phyloP scores from a whole-genome alignment of 345 rosid species.

The Zanthoxylum bungeanum region DNA sequence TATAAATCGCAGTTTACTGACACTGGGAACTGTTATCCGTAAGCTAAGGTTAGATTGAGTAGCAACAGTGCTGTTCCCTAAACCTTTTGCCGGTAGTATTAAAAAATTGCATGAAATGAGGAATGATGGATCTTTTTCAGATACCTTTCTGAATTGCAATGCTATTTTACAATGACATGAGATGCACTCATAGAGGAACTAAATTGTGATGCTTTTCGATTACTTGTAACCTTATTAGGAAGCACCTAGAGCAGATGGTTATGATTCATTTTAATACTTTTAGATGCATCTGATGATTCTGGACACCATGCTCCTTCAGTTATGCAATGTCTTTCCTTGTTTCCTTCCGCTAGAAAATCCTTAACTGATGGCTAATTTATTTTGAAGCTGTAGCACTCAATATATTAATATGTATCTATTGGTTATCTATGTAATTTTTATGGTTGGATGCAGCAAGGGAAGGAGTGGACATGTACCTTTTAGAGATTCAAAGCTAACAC shows the following conservation, averaged over 20 bases:
- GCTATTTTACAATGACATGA: neutral
- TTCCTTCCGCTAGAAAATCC: neutral
- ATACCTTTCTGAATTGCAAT: neutral
- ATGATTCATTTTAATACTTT: neutral
- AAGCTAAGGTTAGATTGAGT: conserved; percentile 71
- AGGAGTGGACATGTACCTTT: conserved; percentile 85
- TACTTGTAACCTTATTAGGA: neutral
- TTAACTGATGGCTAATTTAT: neutral
- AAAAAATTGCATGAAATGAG: neutral
- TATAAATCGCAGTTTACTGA: conserved; percentile 87
- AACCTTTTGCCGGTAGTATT: neutral
- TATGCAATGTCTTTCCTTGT: neutral
- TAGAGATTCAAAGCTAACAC: conserved; percentile 93
- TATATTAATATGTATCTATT: conserved; percentile 1
- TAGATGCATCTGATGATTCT: neutral
- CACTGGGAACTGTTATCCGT: conserved; percentile 92
- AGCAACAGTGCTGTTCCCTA: neutral
- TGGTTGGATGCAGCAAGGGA: conserved; percentile 78
- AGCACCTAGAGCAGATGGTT: neutral
- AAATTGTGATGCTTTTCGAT: neutral
- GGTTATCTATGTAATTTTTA: conserved; percentile 6
- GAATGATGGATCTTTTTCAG: neutral
- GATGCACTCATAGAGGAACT: neutral
- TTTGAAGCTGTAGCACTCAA: neutral
- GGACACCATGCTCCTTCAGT: neutral